Evolutionary conservation across 202 grass and related monocot species (phyloP).

Genomic region (Elaeis oleifera): DNA sequence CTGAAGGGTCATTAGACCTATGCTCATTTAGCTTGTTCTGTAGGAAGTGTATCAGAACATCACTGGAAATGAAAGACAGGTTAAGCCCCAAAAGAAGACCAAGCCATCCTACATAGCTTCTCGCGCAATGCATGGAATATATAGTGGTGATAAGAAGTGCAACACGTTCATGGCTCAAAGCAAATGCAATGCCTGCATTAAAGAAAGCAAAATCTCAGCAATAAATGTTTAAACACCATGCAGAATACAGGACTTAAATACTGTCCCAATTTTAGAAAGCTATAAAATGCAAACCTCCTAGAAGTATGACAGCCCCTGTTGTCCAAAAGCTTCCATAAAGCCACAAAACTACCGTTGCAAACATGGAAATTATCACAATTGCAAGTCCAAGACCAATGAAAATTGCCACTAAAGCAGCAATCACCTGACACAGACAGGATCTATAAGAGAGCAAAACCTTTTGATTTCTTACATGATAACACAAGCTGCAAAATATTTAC

Average conservation of each 20-base stretch:
- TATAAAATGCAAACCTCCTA: constrained; percentile 62
- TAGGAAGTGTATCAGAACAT: constrained; percentile 68
- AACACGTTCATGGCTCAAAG: constrained; percentile 71
- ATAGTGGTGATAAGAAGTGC: constrained; percentile 55
- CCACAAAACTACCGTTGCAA: constrained; percentile 61
- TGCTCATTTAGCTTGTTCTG: constrained; percentile 59
- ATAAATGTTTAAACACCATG: too few relatives aligned
- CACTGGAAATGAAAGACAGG: constrained; percentile 93
- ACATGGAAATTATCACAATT: constrained; percentile 39
- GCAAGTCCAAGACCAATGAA: constrained; percentile 64
- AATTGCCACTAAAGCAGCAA: constrained; percentile 41
- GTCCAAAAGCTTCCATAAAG: constrained; percentile 93
- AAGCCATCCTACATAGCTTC: constrained; percentile 80
- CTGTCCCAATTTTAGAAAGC: constrained; percentile 20
- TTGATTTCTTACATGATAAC: constrained; percentile 5
- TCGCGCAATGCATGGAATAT: constrained; percentile 90
- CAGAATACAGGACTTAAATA: too few relatives aligned
- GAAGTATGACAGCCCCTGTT: constrained; percentile 63
- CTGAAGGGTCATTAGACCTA: constrained; percentile 34
- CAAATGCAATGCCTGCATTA: constrained; percentile 56
- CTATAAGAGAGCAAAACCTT: constrained; percentile 25
- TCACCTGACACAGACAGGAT: constrained; percentile 46
- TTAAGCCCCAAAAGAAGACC: constrained; percentile 75
- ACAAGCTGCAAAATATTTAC: neutral
- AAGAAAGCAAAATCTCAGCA: neutral